Evolutionary conservation across 768 basidiomycete species (phyloP), one percentile per base, ranked within the genome.

Genomic region (Sporobolomyces roseus): DNA sequence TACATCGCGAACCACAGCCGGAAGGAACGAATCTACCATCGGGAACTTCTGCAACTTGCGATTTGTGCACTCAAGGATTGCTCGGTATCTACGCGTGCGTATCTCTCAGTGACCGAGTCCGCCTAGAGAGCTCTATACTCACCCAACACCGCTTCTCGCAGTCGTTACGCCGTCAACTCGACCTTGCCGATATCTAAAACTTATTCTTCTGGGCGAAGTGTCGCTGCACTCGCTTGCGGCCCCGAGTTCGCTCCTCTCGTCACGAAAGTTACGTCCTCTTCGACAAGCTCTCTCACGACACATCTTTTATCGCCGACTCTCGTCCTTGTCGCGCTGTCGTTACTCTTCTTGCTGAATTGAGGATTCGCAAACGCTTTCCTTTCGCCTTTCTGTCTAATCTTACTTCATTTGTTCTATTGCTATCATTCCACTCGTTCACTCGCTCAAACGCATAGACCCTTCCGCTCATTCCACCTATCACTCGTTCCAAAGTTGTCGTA

Each of bases 201-300:
- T 2, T 75, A 75, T 60, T 7, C 66, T 12, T 45, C 62, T 7
- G 74, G 65, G 5, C 64, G 72, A 3, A 36, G 50, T 14, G 61
- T 63, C 45, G 56, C 59, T 7, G 46, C 68, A 0, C 36, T 69
- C 23, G 25, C 65, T 1, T 75, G 74, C 54, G 74, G 74, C 3
- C 72, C 74, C 0, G 36, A 63, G 17, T 75, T 74, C 50, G 74
- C 74, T 16, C 74, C 72, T 12, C 23, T 63, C 56, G 41, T 74
- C 43, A n/a, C 65, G 1, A 64, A 63, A 19, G 48, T 58, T 9
- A 53, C 56, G 14, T 29, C 45, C 45, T 10, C 14, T 21, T 46
- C 45, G 21, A 21, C 45, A 41, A 9, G 9, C 17, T 41, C 38
- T 9, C 23, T 13, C 13, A 13, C 21, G 12, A 23, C 23, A 10